Percentiles rank a stretch among this genome's conserved stretches.
Evolutionary conservation across 306 rosid genomes (phyloP).

Genomic region (Prunus padus): DNA sequence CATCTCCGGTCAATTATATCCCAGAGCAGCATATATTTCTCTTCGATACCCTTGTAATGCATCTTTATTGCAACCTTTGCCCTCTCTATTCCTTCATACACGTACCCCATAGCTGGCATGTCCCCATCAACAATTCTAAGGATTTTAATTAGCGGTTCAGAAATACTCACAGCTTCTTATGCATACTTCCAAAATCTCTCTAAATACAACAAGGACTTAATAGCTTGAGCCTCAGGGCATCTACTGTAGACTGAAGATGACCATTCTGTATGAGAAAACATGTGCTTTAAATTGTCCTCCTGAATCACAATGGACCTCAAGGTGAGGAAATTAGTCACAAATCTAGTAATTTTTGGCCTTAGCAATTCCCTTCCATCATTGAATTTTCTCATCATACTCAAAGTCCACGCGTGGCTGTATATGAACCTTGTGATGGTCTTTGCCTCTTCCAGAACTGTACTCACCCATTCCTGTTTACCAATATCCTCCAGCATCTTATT

Average conservation of each 20-base stretch:
- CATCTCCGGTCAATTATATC: constrained; percentile 60
- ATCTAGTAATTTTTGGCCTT: constrained; percentile 55
- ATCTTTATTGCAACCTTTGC: constrained; percentile 49
- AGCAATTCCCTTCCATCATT: constrained; percentile 56
- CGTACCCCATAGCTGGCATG: constrained; percentile 73
- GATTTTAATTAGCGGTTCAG: constrained; percentile 59
- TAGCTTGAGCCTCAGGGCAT: constrained; percentile 46
- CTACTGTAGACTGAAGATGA: constrained; percentile 51
- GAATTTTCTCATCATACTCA: constrained; percentile 57
- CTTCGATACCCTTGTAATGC: constrained; percentile 56
- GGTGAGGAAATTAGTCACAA: constrained; percentile 55
- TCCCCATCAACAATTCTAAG: constrained; percentile 71
- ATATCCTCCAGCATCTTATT: constrained; percentile 69
- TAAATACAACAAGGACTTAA: constrained; percentile 41
- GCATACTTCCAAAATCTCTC: constrained; percentile 72
- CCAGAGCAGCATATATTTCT: constrained; percentile 55
- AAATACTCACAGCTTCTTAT: constrained; percentile 58
- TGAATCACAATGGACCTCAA: constrained; percentile 60
- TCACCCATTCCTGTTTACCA: constrained; percentile 60
- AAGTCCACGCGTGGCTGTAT: constrained; percentile 51
- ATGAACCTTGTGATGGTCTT: constrained; percentile 50
- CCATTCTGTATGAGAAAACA: constrained; percentile 68
- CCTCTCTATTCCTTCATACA: constrained; percentile 61
- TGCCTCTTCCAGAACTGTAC: constrained; percentile 57
- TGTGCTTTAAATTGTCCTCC: constrained; percentile 59